Conservation (phyloP, 2,329 filamentous ascomycete species). For the Epichloe amarillans region DNA sequence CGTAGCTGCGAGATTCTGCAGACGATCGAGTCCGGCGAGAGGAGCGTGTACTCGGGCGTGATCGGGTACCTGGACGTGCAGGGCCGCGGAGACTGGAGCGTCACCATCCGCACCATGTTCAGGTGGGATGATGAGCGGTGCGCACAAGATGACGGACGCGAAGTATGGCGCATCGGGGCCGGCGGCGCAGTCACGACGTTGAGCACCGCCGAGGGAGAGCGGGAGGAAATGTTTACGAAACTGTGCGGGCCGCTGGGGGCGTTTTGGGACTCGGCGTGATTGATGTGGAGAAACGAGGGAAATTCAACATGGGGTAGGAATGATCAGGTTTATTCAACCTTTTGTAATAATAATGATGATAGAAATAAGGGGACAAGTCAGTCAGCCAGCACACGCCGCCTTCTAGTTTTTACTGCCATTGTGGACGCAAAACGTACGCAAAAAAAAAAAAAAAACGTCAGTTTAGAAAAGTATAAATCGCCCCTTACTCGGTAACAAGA, state of each 20-base stretch:
- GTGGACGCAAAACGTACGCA: no score
- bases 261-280: slow-evolving; percentile 25
- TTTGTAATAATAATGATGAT: not conserved
- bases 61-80: slow-evolving; percentile 82
- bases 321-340: no score
- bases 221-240: slow-evolving; percentile 82
- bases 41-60: slow-evolving; percentile 77
- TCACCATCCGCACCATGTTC: slow-evolving; percentile 76
- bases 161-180: slow-evolving; percentile 73
- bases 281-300: no score
- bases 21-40: slow-evolving; percentile 48
- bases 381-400: no score
- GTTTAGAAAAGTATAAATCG: no score
- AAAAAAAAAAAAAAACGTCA: no score
- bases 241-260: slow-evolving; percentile 43
- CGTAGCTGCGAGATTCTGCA: slow-evolving; percentile 74
- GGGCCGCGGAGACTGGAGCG: slow-evolving; percentile 79
- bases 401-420: no score
- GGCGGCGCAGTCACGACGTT: slow-evolving; percentile 82
- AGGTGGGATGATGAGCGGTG: slow-evolving; percentile 48
- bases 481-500: no score
- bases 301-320: no score
- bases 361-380: no score
- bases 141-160: slow-evolving; percentile 22
- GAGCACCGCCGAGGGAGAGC: slow-evolving; percentile 68